These are phyloP conservation scores for Kazachstania bromeliacearum DNA, from an alignment of 805 yeast genomes.

Conservation along the genomic window DNA sequence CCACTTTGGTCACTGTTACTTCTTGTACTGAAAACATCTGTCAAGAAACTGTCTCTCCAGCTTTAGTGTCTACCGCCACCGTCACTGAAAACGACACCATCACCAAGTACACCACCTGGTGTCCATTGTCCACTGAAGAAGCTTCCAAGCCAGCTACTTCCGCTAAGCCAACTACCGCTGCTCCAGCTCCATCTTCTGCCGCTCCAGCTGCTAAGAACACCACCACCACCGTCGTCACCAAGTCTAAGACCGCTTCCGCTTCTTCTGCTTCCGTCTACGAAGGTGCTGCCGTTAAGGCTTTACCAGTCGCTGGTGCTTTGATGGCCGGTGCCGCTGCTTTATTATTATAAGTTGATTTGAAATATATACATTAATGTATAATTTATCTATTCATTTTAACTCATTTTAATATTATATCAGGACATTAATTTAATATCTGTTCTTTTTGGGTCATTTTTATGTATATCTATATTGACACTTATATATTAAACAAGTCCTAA, in stretches of 20 bases:
- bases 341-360: conserved; percentile 31
- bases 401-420: too few relatives aligned
- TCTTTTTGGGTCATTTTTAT: too few relatives aligned
- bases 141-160: conserved; percentile 22
- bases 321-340: conserved; percentile 40
- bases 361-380: background rate
- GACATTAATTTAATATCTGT: too few relatives aligned
- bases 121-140: conserved; percentile 13
- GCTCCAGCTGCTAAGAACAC: conserved; percentile 5
- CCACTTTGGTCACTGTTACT: conserved; percentile 32
- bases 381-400: background rate
- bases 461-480: too few relatives aligned
- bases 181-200: conserved; percentile 17
- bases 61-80: conserved; percentile 30
- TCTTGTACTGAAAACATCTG: conserved; percentile 29
- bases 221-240: conserved; percentile 9
- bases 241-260: too few relatives aligned
- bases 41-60: conserved; percentile 27
- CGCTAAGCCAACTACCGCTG: conserved; percentile 11
- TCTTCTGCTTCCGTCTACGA: conserved; percentile 26
- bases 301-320: conserved; percentile 41
- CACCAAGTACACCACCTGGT: conserved; percentile 30
- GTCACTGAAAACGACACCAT: conserved; percentile 20
- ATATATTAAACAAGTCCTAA: too few relatives aligned
- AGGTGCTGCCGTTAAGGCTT: conserved; percentile 38